These are phyloP conservation scores for Ogataea naganishii DNA, from an alignment of 805 yeast species.

Conservation along the genomic window DNA sequence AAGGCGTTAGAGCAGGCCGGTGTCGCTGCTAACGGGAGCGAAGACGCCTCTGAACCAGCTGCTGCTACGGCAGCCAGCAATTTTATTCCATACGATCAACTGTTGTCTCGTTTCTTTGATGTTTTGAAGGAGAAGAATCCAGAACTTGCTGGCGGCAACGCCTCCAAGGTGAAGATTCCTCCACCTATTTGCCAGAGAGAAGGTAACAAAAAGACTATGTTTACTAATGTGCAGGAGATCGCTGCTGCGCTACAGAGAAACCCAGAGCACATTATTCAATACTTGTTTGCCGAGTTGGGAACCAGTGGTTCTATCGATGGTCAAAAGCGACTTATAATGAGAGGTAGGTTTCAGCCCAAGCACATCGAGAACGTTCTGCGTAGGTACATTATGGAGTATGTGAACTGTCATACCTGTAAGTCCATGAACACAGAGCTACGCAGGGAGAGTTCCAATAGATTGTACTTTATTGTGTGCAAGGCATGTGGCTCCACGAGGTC, in stretches of 20 bases:
- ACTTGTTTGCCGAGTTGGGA: conserved; percentile 97
- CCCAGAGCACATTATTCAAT: conserved; percentile 95
- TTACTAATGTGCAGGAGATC: conserved; percentile 92
- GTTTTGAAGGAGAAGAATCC: conserved; percentile 92
- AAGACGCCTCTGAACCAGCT: conserved; percentile 19
- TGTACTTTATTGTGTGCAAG: conserved; percentile 95
- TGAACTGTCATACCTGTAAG: conserved; percentile 98
- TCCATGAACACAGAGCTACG: conserved; percentile 92
- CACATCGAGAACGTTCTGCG: conserved; percentile 94
- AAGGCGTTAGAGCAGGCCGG: conserved; percentile 88
- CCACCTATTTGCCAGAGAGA: conserved; percentile 97
- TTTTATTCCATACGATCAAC: conserved; percentile 57
- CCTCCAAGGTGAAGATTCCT: conserved; percentile 91
- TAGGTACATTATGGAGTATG: conserved; percentile 94
- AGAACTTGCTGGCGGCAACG: conserved; percentile 94
- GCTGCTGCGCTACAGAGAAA: conserved; percentile 91
- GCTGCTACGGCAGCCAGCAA: conserved; percentile 36
- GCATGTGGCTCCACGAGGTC: conserved; percentile 97
- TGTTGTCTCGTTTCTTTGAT: conserved; percentile 77
- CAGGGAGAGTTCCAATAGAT: conserved; percentile 93
- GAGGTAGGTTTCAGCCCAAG: conserved; percentile 97
- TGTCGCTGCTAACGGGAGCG: conserved; percentile 41
- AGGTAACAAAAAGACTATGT: conserved; percentile 92
- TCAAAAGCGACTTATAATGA: conserved; percentile 90
- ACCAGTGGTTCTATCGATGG: conserved; percentile 99